phyloP scores from a whole-genome alignment of 83 land plant species.

The Larix sibirica region DNA sequence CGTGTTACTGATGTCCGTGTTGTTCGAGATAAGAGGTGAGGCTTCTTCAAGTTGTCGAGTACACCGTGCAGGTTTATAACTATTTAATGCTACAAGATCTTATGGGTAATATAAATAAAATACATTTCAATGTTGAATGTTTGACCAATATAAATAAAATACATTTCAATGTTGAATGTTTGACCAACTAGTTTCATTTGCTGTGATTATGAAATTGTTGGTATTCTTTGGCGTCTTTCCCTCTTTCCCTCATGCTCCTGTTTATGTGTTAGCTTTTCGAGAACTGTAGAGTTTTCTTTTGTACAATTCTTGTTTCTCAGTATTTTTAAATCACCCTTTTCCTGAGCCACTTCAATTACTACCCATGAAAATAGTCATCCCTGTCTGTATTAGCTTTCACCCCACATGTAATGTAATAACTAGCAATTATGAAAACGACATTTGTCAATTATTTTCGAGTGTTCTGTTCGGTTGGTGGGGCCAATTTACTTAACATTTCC shows the following conservation, averaged over 20 bases:
- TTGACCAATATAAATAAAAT: neutral
- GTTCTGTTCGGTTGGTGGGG: neutral
- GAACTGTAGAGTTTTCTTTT: neutral
- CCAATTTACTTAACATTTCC: neutral
- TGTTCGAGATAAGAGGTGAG: conserved; percentile 60
- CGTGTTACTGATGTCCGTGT: conserved; percentile 62
- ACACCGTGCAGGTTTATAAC: neutral
- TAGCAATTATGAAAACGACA: neutral
- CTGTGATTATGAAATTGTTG: neutral
- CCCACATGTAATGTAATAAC: no score
- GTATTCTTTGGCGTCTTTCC: neutral
- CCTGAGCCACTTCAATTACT: no score
- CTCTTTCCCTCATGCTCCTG: neutral
- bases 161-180: neutral
- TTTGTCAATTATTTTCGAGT: neutral
- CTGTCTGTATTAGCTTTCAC: no score
- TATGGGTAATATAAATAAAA: neutral
- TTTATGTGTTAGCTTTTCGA: neutral
- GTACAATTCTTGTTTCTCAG: neutral
- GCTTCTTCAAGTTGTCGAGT: neutral
- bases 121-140: neutral
- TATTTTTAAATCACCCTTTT: neutral
- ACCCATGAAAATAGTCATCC: no score
- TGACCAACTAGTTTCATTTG: neutral
- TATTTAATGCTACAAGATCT: neutral